Evolutionary conservation across 805 yeast species (phyloP).

Genomic region (Starmera dryadoides): DNA sequence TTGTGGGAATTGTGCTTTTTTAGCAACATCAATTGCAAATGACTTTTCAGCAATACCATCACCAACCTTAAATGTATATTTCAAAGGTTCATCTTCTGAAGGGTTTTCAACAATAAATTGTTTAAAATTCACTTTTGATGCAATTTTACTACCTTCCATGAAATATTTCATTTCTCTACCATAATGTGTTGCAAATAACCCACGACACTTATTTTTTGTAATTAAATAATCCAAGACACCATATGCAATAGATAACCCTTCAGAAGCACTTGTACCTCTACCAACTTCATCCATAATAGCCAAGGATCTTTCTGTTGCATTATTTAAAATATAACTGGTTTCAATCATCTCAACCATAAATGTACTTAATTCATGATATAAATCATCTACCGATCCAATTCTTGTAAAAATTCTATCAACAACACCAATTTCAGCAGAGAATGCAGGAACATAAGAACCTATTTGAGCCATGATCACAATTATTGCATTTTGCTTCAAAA

Average conservation of each 20-base stretch:
- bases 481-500: constrained; percentile 83
- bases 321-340: constrained; percentile 75
- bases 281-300: constrained; percentile 96
- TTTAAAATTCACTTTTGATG: constrained; percentile 76
- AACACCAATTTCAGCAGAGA: constrained; percentile 67
- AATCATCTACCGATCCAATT: constrained; percentile 97
- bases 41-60: constrained; percentile 91
- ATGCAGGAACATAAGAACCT: constrained; percentile 84
- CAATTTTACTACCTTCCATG: constrained; percentile 49
- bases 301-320: constrained; percentile 72
- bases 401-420: constrained; percentile 91
- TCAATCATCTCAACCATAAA: constrained; percentile 97
- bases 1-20: constrained; percentile 81
- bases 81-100: constrained; percentile 50
- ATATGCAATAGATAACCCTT: constrained; percentile 97
- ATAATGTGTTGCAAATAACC: constrained; percentile 94
- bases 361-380: constrained; percentile 90
- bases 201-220: constrained; percentile 61
- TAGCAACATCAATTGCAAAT: constrained; percentile 96
- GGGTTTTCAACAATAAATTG: constrained; percentile 34
- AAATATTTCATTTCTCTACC: constrained; percentile 77
- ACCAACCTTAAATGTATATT: constrained; percentile 79
- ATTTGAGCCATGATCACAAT: constrained; percentile 82
- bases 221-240: constrained; percentile 83
- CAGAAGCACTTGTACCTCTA: constrained; percentile 71